Evolutionary conservation across 306 rosid species (phyloP).

Genomic region (Cicer cuneatum): DNA sequence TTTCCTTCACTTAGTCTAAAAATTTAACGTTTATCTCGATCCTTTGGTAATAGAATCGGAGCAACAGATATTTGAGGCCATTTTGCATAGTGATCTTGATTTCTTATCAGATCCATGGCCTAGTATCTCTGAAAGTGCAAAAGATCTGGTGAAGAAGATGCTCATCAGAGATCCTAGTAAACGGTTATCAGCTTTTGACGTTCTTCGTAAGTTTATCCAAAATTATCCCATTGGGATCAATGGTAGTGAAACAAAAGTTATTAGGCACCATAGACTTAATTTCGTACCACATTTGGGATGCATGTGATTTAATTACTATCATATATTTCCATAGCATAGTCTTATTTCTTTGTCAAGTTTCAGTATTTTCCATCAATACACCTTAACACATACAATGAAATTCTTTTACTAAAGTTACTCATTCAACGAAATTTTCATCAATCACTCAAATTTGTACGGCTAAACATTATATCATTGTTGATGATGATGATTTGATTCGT

Average conservation of each 20-base stretch:
- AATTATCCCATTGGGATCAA: neutral
- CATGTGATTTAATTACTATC: neutral
- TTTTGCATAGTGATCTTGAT: constrained; percentile 69
- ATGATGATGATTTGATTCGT: constrained; percentile 38
- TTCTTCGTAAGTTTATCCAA: constrained; percentile 64
- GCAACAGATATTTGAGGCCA: constrained; percentile 70
- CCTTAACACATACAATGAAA: neutral
- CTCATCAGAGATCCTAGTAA: constrained; percentile 77
- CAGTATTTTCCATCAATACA: neutral
- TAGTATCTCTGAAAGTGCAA: constrained; percentile 74
- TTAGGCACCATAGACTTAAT: neutral
- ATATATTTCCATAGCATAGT: neutral
- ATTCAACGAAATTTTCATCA: neutral
- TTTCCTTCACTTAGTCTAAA: neutral
- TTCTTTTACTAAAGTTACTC: neutral
- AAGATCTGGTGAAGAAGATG: constrained; percentile 81
- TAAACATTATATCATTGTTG: neutral
- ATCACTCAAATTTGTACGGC: neutral
- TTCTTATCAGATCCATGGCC: constrained; percentile 94
- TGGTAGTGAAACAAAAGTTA: constrained; percentile 1
- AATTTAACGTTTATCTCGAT: neutral
- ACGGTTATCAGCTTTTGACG: constrained; percentile 73
- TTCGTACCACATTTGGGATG: neutral
- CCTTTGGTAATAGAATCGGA: constrained; percentile 63
- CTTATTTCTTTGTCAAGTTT: neutral